Conservation (phyloP, 345 rosid genomes). For the Lumnitzera racemosa region DNA sequence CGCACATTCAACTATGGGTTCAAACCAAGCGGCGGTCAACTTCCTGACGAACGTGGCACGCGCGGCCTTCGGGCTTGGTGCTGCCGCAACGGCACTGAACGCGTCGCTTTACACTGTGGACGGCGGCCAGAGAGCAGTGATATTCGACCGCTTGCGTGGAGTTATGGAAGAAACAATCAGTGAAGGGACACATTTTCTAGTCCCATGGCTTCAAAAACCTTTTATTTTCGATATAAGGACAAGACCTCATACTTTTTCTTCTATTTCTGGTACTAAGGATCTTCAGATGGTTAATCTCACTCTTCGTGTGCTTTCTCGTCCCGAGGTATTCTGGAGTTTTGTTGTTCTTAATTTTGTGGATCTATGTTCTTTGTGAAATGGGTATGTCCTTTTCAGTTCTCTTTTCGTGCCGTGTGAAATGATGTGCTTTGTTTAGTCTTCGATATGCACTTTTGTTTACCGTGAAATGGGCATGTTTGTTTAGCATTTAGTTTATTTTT, state of each 20-base stretch:
- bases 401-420: too few relatives aligned
- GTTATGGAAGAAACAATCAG: slow-evolving; percentile 70
- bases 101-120: slow-evolving; percentile 93
- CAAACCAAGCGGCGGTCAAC: slow-evolving; percentile 70
- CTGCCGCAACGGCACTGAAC: slow-evolving; percentile 49
- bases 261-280: slow-evolving; percentile 94
- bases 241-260: slow-evolving; percentile 91
- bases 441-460: too few relatives aligned
- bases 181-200: slow-evolving; percentile 90
- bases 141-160: slow-evolving; percentile 90
- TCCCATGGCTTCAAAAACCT: slow-evolving; percentile 91
- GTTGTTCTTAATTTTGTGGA: background rate
- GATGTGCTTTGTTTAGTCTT: too few relatives aligned
- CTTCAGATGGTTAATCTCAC: slow-evolving; percentile 98
- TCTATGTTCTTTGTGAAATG: background rate
- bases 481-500: too few relatives aligned
- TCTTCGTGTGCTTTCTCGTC: slow-evolving; percentile 94
- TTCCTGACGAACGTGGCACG: slow-evolving; percentile 61
- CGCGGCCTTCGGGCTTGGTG: slow-evolving; percentile 80
- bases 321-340: slow-evolving; percentile 41
- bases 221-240: slow-evolving; percentile 81
- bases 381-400: too few relatives aligned
- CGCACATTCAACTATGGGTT: slow-evolving; percentile 40
- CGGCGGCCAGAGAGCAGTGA: slow-evolving; percentile 93
- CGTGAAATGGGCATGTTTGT: too few relatives aligned